Conservation (phyloP, 805 yeast genomes). For the Priceomyces castillae region DNA sequence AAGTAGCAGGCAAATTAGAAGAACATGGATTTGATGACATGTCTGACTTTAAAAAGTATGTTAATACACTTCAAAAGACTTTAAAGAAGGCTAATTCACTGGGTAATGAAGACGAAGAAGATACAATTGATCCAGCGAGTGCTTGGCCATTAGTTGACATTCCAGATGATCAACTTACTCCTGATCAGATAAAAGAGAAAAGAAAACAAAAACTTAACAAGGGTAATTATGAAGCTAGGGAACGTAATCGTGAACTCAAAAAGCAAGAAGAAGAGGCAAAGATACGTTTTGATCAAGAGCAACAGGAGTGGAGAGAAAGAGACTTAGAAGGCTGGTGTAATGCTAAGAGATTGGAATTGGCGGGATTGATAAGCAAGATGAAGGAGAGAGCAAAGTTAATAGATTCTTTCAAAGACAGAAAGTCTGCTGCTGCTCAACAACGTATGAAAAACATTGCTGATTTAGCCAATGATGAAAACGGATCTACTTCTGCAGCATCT, state of each 20-base stretch:
- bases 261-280: constrained; percentile 57
- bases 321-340: constrained; percentile 81
- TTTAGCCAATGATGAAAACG: constrained; percentile 69
- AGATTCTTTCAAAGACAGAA: constrained; percentile 80
- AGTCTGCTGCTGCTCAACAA: constrained; percentile 87
- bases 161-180: constrained; percentile 80
- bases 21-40: constrained; percentile 79
- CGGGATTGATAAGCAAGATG: constrained; percentile 53
- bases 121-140: constrained; percentile 48
- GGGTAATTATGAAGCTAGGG: constrained; percentile 86
- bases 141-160: constrained; percentile 69
- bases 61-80: constrained; percentile 62
- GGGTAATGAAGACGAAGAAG: constrained; percentile 40
- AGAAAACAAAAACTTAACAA: constrained; percentile 78
- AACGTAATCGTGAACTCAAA: constrained; percentile 77
- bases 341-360: constrained; percentile 61
- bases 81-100: constrained; percentile 68
- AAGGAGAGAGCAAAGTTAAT: constrained; percentile 68
- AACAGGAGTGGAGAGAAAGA: constrained; percentile 70
- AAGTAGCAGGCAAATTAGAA: constrained; percentile 52
- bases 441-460: constrained; percentile 90
- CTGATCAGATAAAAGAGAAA: constrained; percentile 82
- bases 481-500: constrained; percentile 44
- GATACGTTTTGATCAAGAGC: constrained; percentile 61
- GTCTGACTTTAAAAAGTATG: constrained; percentile 64